Base-by-base conservation (phyloP, 2,329 filamentous ascomycete species). In the Aspergillus caelatus region DNA sequence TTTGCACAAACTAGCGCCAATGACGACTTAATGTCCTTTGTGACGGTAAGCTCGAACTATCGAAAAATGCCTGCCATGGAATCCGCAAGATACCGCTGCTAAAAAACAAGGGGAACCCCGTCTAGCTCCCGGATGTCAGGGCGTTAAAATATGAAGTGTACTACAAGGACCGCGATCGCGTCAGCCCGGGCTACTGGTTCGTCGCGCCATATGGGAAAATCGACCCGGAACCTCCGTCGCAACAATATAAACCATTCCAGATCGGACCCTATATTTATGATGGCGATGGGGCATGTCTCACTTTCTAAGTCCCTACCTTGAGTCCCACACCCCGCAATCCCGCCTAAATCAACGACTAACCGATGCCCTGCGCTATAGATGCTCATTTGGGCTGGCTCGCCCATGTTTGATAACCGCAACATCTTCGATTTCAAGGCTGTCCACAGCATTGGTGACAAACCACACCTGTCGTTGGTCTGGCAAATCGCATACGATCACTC, bases 261-360 rank as follows among this genome's bases (percentile, higher is more conserved):
- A 75, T 78, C 21, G 81, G 81, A 5, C 78, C 82, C n/a, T 80
- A 84, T 69, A 84, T 84, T 59, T 84, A 83, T 68, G 82, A 84
- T 70, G 80, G 80, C 61, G 75, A 78, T 67, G 82, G 81, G 57
- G 76, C 77, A 73, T 62, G 75, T 71, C 43, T 53, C 32, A 36
- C 52, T 2, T 23, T 10, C 21, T 14, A 14, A 36, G 12, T 26
- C 21, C 32, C 52, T 7, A 26, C n/a, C 4, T 5, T 26, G 26
- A 26, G n/a, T 26, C 52, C 52, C 52, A 19, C 32, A 53, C 21
- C 30, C 21, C n/a, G 52, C 7, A 55, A 23, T 14, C 45, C 39
- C 16, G 16, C 39, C 39, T 5, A 16, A 10, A 34, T 3, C 19
- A 7, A 14, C n/a, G 12, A 55, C 52, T 55, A 55, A 55, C 52